phyloP scores from a whole-genome alignment of 1,284 basidiomycete genomes.

The Microbotryum lychnidis-dioicae region DNA sequence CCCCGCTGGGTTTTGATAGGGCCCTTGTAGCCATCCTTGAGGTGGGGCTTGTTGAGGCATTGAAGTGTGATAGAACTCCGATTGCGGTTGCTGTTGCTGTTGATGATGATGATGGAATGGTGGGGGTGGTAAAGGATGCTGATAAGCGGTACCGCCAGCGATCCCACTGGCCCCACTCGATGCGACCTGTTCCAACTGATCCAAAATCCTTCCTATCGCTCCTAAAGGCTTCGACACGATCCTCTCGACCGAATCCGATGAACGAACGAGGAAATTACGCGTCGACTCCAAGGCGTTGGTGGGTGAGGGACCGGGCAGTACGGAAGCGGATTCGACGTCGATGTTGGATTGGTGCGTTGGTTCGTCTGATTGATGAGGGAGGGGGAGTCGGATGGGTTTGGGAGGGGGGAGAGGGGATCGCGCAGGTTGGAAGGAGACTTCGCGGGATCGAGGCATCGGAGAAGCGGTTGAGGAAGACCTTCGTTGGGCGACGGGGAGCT shows the following conservation, averaged over 20 bases:
- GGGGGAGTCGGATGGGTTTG: not conserved
- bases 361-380: not conserved
- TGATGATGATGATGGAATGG: not conserved
- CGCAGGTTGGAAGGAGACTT: not conserved
- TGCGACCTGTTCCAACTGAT: constrained; percentile 43
- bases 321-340: constrained; percentile 50
- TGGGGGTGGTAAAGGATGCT: constrained; percentile 1
- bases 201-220: constrained; percentile 78
- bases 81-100: not conserved
- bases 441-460: not conserved
- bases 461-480: constrained; percentile 42
- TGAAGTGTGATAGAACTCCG: not conserved
- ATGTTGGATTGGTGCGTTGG: constrained; percentile 37
- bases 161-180: not conserved
- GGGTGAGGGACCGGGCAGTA: constrained; percentile 40
- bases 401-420: constrained; percentile 12
- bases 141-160: not conserved
- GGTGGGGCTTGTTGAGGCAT: not conserved
- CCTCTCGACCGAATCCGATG: constrained; percentile 55
- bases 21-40: not conserved
- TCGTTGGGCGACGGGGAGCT: not conserved
- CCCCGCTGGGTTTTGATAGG: constrained; percentile 3
- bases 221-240: constrained; percentile 77
- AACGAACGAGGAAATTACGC: constrained; percentile 69
- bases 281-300: constrained; percentile 53